Conservation (phyloP, 495 filamentous ascomycete species). For the Xylaria castorea region DNA sequence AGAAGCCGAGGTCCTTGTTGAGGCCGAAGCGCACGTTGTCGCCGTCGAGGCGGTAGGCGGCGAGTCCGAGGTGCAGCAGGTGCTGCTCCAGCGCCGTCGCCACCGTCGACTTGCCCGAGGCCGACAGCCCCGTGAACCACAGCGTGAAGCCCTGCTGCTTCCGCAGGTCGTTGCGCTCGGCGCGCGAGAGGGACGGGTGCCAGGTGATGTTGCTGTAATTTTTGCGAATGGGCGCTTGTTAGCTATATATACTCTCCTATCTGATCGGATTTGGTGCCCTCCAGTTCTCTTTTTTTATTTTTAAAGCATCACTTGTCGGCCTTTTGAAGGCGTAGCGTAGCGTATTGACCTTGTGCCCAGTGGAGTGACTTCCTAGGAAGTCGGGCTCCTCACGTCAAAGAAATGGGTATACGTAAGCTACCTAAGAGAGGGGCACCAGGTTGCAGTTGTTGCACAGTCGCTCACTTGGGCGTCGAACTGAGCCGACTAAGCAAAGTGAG, state of each 20-base stretch:
- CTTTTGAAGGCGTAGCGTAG: neutral
- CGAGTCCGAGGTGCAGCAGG: slow-evolving; percentile 79
- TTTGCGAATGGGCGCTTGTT: neutral
- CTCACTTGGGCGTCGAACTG: neutral
- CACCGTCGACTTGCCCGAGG: slow-evolving; percentile 94
- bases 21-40: slow-evolving; percentile 98
- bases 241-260: slow-evolving; percentile 2
- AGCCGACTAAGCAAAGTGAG: neutral
- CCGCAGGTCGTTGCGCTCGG: slow-evolving; percentile 79
- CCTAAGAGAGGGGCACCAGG: neutral
- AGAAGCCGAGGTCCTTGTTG: slow-evolving; percentile 96
- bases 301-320: neutral
- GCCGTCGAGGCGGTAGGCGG: slow-evolving; percentile 93
- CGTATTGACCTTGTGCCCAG: neutral
- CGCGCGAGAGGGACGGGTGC: slow-evolving; percentile 87
- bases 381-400: neutral
- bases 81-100: slow-evolving; percentile 96
- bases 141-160: slow-evolving; percentile 91
- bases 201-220: slow-evolving; percentile 91
- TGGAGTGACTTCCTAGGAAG: too few relatives aligned
- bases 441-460: neutral
- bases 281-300: neutral
- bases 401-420: neutral
- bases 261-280: neutral
- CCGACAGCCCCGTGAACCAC: slow-evolving; percentile 96